Evolutionary conservation across 495 filamentous ascomycete species (phyloP), one percentile per base, ranked within the genome.

Genomic region (Amphirosellinia nigrospora): DNA sequence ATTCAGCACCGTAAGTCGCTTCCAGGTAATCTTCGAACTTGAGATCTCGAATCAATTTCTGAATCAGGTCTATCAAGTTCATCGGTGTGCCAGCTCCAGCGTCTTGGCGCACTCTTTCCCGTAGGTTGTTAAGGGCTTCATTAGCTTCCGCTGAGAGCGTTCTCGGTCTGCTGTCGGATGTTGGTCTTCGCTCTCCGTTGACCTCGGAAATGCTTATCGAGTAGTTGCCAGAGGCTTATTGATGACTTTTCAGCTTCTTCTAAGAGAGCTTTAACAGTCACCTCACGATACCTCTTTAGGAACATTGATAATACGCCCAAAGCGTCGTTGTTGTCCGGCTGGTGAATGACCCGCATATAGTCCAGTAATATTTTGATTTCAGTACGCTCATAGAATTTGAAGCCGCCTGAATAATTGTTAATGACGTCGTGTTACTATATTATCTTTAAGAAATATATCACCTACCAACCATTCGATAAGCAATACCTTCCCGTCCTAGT

Each of bases 341-440:
- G 93, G 77, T 91, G 89, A 43, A 97, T 87, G 7, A 96, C 90
- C 34, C 94, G 86, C 28, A 98, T 82, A 78, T 99, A 98, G 77
- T 98, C 94, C 9, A 99, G 78, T 1, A 98, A 77, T 4, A 91
- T 87, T 77, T 96, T 98, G 75, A 99, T 90, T 80, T 99, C 96
- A 13, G 88, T 84, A 56, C 96, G 88, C 72, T 99, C 96, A 74
- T 95, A 99, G 80, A 99, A 99, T 66, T 90, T 90, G 39, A 89
- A 87, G 0, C 96, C 96, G 21, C 88, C 80, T 79, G 43, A 28
- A 52, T 4, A 53, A 15, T 10, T 5, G 52, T 72, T 39, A 72
- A 62, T 39, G 53, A 19, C 23, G 53, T 66, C 28, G 15, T 48
- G 41, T 15, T 48, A 7, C 39, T 55, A 16, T 53, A 21, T 19